These are phyloP conservation scores for Corylus avellana DNA, from an alignment of 306 rosid genomes.

Conservation along the genomic window DNA sequence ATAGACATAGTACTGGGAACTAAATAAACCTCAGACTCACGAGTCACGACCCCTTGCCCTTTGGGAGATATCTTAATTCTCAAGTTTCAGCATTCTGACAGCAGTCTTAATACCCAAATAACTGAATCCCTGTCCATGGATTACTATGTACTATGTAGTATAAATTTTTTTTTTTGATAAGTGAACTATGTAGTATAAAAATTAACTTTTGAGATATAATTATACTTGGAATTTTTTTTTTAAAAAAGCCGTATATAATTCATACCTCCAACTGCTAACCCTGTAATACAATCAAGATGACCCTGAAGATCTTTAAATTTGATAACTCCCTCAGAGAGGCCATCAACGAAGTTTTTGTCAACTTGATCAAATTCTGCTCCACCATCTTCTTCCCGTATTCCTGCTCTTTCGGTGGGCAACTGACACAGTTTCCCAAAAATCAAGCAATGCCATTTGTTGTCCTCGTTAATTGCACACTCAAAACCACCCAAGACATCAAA, in stretches of 20 bases:
- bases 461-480: constrained; percentile 36
- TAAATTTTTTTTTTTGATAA: background rate
- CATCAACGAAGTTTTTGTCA: constrained; percentile 41
- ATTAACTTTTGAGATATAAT: constrained; percentile 16
- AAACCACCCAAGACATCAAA: constrained; percentile 44
- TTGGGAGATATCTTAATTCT: background rate
- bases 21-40: background rate
- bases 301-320: constrained; percentile 66
- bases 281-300: constrained; percentile 80
- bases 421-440: constrained; percentile 63
- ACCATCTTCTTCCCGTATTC: constrained; percentile 23
- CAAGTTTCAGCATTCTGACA: background rate
- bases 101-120: background rate
- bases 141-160: background rate
- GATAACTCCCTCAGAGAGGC: constrained; percentile 52
- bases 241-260: background rate
- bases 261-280: constrained; percentile 85
- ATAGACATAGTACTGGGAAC: background rate
- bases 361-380: constrained; percentile 36
- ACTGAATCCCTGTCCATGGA: constrained; percentile 2
- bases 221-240: background rate
- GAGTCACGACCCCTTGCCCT: background rate
- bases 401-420: constrained; percentile 35
- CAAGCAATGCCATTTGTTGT: constrained; percentile 37
- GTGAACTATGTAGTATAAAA: background rate